phyloP scores from a whole-genome alignment of 306 rosid species.

The Trifolium repens region DNA sequence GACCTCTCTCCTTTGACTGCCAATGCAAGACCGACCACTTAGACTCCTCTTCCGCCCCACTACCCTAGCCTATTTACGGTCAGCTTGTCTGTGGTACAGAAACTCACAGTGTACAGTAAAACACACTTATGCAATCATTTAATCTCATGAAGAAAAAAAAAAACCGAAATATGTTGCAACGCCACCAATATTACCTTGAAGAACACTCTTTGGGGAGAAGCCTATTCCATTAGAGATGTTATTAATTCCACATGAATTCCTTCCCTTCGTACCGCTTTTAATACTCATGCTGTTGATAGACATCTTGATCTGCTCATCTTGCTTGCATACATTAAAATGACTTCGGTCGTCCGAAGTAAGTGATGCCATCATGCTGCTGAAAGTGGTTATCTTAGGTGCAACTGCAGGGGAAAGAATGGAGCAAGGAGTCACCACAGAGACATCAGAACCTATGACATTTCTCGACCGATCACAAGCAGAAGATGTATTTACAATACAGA shows the following conservation, averaged over 20 bases:
- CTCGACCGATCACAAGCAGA: slow-evolving; percentile 35
- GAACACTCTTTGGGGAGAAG: slow-evolving; percentile 84
- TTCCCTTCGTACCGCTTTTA: slow-evolving; percentile 42
- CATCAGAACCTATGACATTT: slow-evolving; percentile 30
- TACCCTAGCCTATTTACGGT: background rate
- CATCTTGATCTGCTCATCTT: slow-evolving; percentile 43
- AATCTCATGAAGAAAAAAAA: background rate
- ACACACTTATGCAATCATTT: background rate
- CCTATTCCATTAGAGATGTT: slow-evolving; percentile 50
- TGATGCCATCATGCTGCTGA: background rate
- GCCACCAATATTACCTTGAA: slow-evolving; percentile 56
- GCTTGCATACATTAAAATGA: slow-evolving; percentile 20
- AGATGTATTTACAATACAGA: slow-evolving; percentile 19
- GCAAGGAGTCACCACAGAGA: background rate
- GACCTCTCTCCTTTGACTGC: background rate
- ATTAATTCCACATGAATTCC: slow-evolving; percentile 38
- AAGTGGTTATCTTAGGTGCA: slow-evolving; percentile 10
- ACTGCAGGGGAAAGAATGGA: slow-evolving; percentile 31
- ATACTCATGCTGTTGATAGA: slow-evolving; percentile 14
- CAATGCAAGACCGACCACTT: background rate
- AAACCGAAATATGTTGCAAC: background rate
- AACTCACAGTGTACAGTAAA: background rate
- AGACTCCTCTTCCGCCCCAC: background rate
- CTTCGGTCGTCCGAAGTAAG: slow-evolving; percentile 16
- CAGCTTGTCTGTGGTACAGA: background rate